Evolutionary conservation across 73 alveolate species (phyloP).

Genomic region (Breviolum minutum): DNA sequence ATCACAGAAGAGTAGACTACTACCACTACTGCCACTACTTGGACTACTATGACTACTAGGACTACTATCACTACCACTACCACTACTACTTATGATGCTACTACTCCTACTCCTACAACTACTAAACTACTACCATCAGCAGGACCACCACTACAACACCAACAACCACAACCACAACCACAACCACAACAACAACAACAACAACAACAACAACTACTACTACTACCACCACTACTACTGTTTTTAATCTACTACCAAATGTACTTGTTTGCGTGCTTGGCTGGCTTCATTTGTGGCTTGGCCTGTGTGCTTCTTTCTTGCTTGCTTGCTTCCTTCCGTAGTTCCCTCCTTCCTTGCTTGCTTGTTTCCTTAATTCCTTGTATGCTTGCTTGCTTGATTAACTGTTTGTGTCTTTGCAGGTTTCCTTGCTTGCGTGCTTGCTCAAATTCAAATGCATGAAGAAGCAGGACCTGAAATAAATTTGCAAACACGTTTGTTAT

Average conservation of each 20-base stretch:
- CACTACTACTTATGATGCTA: background rate
- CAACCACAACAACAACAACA: background rate
- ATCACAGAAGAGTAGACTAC: too few species aligned
- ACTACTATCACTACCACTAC: background rate
- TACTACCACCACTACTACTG: background rate
- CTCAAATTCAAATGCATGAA: background rate
- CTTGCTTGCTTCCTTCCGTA: background rate
- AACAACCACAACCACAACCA: background rate
- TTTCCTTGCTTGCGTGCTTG: background rate
- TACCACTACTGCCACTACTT: background rate
- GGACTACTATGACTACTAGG: slow-evolving; percentile 4
- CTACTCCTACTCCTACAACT: background rate
- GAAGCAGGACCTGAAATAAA: too few species aligned
- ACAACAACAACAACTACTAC: background rate
- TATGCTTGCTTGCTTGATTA: too few species aligned
- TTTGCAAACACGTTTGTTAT: background rate
- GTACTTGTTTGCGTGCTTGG: background rate
- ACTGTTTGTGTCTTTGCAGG: background rate
- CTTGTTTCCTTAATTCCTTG: background rate
- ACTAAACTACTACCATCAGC: too few species aligned
- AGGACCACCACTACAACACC: too few species aligned
- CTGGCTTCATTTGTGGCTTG: background rate
- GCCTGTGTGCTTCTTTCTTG: background rate
- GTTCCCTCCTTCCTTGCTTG: background rate
- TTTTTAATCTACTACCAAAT: too few species aligned